Evolutionary conservation across 176 grass and related monocot species (phyloP), one percentile per base, ranked within the genome.

Genomic region (Juncus effusus): DNA sequence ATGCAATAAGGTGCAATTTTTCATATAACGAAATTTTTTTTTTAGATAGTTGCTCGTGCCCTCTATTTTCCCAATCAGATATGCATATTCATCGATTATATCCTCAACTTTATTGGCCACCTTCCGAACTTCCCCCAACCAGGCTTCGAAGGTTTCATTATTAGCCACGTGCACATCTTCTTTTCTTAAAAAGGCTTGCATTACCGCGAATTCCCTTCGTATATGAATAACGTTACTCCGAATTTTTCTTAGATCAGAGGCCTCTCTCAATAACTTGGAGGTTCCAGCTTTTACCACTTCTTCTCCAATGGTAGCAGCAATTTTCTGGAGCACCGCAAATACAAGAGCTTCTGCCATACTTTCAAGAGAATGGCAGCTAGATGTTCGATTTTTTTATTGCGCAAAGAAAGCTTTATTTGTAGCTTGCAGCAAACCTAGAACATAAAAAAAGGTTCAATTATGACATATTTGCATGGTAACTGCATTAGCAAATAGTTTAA

Each of bases 31-130:
- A 59, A 82, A 78, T 56, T 60, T 74, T 36, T 69, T 69, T 62
- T 68, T 78, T 52, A 77, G 72, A 65, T 68, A 77, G 63, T 42
- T 64, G 2, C 58, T 13, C 14, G 42, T 44, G 9, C 58, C 42
- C 0, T 11, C 6, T 3, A 52, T 60, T 55, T 86, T 41, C 16
- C 62, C 54, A 3, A 60, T 44, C 9, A 82, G 79, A 42, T 78
- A 82, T 73, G 67, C 41, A 65, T 81, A 70, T 59, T 84, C 81
- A 13, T 84, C 80, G 12, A 84, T n/a, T 5, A 80, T 77, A 12
- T 88, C 85, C 38, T 88, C 85, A 9, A 81, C 77, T 12, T 84
- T 67, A 74, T 47, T 45, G 9, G 81, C 67, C 8, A 78, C 60
- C 54, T 69, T 59, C 73, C 73, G 79, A 51, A 88, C 42, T 14